Conservation (phyloP, 352 stramenopile genomes). For the Phytophthora tentaculata region DNA sequence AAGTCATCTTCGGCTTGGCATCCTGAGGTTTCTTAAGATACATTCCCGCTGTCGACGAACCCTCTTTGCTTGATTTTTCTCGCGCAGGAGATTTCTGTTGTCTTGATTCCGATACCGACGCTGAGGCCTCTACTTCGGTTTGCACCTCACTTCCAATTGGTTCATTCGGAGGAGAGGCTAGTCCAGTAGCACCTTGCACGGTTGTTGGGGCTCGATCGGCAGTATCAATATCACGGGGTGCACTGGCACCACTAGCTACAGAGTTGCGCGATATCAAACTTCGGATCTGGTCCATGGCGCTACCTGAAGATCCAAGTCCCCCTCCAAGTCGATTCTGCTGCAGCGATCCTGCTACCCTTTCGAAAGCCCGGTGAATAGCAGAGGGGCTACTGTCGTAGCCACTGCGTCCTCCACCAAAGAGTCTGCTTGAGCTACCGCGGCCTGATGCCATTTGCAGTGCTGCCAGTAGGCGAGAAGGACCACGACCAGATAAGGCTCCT, state of each 20-base stretch:
- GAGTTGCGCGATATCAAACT: constrained; percentile 56
- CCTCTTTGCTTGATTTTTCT: constrained; percentile 17
- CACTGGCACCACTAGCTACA: constrained; percentile 14
- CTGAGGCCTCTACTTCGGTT: constrained; percentile 27
- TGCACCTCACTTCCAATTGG: constrained; percentile 28
- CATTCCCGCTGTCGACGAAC: constrained; percentile 4
- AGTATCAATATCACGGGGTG: constrained; percentile 17
- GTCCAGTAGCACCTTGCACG: constrained; percentile 4
- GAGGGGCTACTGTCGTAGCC: constrained; percentile 27
- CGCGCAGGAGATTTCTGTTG: constrained; percentile 8
- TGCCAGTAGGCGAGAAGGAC: constrained; percentile 61
- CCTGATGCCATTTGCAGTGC: constrained; percentile 56
- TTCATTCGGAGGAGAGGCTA: constrained; percentile 16
- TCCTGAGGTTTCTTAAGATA: constrained; percentile 34
- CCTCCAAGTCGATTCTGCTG: constrained; percentile 33
- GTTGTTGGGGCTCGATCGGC: constrained; percentile 10
- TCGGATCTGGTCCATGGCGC: constrained; percentile 61
- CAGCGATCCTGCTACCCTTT: constrained; percentile 48
- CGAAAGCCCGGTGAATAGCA: constrained; percentile 50
- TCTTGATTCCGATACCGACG: constrained; percentile 6
- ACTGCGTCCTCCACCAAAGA: constrained; percentile 27
- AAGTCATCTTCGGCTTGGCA: constrained; percentile 44
- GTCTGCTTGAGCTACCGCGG: constrained; percentile 29
- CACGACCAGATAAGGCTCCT: constrained; percentile 23
- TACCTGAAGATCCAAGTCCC: constrained; percentile 24